Base-by-base conservation (phyloP, 768 basidiomycete species). In the Asterophora parasitica region DNA sequence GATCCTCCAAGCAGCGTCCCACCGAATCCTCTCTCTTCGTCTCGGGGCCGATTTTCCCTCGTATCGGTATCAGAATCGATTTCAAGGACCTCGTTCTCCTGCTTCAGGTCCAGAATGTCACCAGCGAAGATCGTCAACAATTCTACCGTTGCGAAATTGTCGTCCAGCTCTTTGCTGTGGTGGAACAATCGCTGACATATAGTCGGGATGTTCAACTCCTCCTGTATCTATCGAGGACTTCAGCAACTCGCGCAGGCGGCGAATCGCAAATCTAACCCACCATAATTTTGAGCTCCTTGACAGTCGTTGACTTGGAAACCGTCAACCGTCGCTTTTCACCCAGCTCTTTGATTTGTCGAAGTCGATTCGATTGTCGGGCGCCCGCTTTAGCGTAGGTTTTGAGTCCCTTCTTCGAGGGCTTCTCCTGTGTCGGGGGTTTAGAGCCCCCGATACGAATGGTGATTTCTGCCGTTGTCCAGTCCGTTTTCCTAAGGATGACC, bases 281-380 rank as follows among this genome's bases (percentile, higher is more conserved):
- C 72, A 78, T 73, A 46, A 87, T 59, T 64, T 90, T 91, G 57
- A 92, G 78, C 12, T 91, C 88, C 61, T 84, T 89, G 42, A 92
- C 75, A 0, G 84, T 82, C 52, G 78, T 88, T 26, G 65, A 60
- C 62, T 87, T 90, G 36, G 70, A 68, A 37, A 92, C 74, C 9
- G 67, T 73, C 41, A 88, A 59, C 54, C 65, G 76, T 49, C 72
- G 73, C 52, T 69, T 66, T 56, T 77, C 76, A 7, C 72, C 76
- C 20, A 69, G 61, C 46, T 78, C 74, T 60, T 76, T 76, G 12
- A 71, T 72, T 57, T 78, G 74, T 37, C 81, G 81, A 37, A 90
- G 71, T 15, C 89, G 83, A 56, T 77, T 81, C 15, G 89, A 91
- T 49, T 88, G 84, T 53, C 85, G 74, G 49, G 70, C 62, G 41